Evolutionary conservation across 352 stramenopile species (phyloP), one percentile per base, ranked within the genome.

Genomic region (Peronospora farinosa): DNA sequence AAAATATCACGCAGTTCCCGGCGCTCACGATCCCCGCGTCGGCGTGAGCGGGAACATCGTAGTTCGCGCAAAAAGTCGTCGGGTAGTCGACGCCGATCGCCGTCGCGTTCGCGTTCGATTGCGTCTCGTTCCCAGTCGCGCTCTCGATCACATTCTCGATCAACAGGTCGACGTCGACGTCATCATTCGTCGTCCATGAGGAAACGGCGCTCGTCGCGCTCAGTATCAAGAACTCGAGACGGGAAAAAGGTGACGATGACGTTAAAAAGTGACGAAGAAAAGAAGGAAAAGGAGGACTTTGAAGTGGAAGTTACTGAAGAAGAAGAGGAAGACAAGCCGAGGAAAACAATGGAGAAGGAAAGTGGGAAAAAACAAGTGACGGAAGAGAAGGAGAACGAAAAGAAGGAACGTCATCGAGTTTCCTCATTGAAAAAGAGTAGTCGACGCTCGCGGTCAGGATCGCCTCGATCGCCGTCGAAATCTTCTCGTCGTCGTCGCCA

Each of bases 401-500:
- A 59, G n/a, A 33, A 57, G 3, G 40, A 59, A 0, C 53, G 55
- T 0, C 50, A 40, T 17, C 47, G 55, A 30, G 28, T 23, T 7
- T 46, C 48, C 23, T 52, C 44, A 6, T 59, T 63, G 8, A 69
- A 51, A 25, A 82, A 77, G 47, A 78, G 63, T 54, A 82, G 74
- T 39, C 74, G 74, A 4, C 73, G 67, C 7, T 87, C 77, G 16
- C 54, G 63, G 0, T 86, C 77, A 2, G 58, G 59, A 9, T 90
- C 82, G 17, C 58, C 58, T 32, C 64, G 57, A 2, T 86, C 78
- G 32, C 64, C 69, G 19, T 74, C 74, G 5, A 63, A 70, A 7
- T 86, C 81, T n/a, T 78, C 71, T 4, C 54, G 68, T 32, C 72
- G 59, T 39, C 68, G 71, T 30, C 69, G 72, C n/a, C n/a, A n/a